Percentiles rank a stretch among this genome's conserved stretches.
These are phyloP conservation scores for Termitomyces sp. DNA, from an alignment of 768 basidiomycete genomes.

Conservation along the genomic window DNA sequence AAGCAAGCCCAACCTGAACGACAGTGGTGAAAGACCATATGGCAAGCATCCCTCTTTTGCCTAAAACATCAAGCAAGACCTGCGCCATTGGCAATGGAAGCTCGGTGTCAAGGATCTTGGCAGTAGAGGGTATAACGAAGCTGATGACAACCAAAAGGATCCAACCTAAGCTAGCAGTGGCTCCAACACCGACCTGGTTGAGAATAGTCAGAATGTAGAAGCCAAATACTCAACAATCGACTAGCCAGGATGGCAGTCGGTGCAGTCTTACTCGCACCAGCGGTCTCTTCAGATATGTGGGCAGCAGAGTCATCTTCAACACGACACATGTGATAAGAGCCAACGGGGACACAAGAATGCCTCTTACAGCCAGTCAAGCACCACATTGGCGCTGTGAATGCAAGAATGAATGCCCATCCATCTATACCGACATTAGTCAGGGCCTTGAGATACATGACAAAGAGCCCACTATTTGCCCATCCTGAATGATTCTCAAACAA, in stretches of 20 bases:
- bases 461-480: background rate
- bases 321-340: background rate
- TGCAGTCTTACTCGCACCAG: slow-evolving; percentile 56
- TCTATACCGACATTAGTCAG: slow-evolving; percentile 26
- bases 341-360: background rate
- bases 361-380: slow-evolving; percentile 67
- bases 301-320: slow-evolving; percentile 66
- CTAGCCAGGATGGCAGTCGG: slow-evolving; percentile 53
- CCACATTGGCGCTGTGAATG: slow-evolving; percentile 78
- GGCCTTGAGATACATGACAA: background rate
- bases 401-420: slow-evolving; percentile 68
- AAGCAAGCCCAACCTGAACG: slow-evolving; percentile 27
- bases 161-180: background rate
- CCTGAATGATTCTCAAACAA: slow-evolving; percentile 1
- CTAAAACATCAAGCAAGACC: slow-evolving; percentile 57
- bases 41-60: slow-evolving; percentile 64
- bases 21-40: slow-evolving; percentile 70
- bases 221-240: background rate
- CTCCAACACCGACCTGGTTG: background rate
- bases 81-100: slow-evolving; percentile 71
- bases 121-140: slow-evolving; percentile 17
- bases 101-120: slow-evolving; percentile 37
- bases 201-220: background rate
- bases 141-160: background rate
- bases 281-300: slow-evolving; percentile 68